A percentile compares a stretch with the other conserved stretches of the same genome.
These are phyloP conservation scores for Bremia lactucae DNA, from an alignment of 352 stramenopile genomes.

Conservation along the genomic window DNA sequence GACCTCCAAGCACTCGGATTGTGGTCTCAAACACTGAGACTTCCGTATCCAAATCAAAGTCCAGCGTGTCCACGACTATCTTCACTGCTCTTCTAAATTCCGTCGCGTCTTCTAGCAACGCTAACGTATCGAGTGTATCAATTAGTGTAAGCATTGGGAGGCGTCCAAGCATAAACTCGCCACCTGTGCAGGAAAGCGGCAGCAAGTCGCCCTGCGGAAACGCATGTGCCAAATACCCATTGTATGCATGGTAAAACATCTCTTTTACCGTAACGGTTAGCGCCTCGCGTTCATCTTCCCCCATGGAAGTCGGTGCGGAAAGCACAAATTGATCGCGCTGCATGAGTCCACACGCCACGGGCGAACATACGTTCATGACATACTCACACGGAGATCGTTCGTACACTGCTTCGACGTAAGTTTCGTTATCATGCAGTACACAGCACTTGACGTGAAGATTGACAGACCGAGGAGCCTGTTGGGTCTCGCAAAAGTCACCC, in stretches of 20 bases:
- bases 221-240: constrained; percentile 73
- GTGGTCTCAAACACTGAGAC: constrained; percentile 92
- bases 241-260: constrained; percentile 88
- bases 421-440: constrained; percentile 65
- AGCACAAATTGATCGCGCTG: constrained; percentile 62
- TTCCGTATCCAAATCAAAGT: constrained; percentile 82
- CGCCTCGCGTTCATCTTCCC: constrained; percentile 40
- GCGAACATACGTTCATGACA: constrained; percentile 57
- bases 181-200: constrained; percentile 57
- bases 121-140: constrained; percentile 86
- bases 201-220: constrained; percentile 76
- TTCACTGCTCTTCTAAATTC: constrained; percentile 66
- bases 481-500: constrained; percentile 28
- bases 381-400: constrained; percentile 49
- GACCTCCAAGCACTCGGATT: constrained; percentile 85
- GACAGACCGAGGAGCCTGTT: constrained; percentile 14
- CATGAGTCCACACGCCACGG: constrained; percentile 58
- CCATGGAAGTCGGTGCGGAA: constrained; percentile 32
- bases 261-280: constrained; percentile 59
- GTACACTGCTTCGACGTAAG: constrained; percentile 60
- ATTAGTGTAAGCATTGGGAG: constrained; percentile 85
- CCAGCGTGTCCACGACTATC: constrained; percentile 41
- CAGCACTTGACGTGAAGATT: constrained; percentile 69
- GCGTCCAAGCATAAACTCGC: constrained; percentile 66
- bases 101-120: constrained; percentile 62